Evolutionary conservation across 2,329 filamentous ascomycete genomes (phyloP), one percentile per base, ranked within the genome.

Genomic region (Paecilomyces niveus): DNA sequence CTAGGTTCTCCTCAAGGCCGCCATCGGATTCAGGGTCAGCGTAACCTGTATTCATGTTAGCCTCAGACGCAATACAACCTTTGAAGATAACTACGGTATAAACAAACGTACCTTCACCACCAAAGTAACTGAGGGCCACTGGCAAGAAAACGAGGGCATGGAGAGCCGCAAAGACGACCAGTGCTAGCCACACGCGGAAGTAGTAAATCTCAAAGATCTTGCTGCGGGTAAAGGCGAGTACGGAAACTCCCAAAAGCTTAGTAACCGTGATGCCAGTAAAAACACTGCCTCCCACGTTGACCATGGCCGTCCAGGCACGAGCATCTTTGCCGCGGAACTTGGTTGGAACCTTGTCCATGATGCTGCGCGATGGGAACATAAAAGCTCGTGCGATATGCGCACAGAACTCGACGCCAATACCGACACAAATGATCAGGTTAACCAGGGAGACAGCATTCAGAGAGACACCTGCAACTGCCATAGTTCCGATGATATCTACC

Each of bases 121-220:
- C 94, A 55, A 89, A 82, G 54, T 97, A 80, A 69, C 90, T 95
- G 64, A 99, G 80, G 1, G 89, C 88, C 0, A 97, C 94, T 0
- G 94, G 94, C 66, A 99, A 78, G 73, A 97, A 96, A 7, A 99
- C 83, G 54, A 99, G 80, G 0, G 94, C 91, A 73, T 99, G 94
- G 9, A 87, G 82, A 7, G 90, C 90, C 2, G 92, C 95, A 73
- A 96, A 93, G 9, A 95, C 73, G 10, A 99, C 92, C 57, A 99
- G 83, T 6, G 92, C 89, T 18, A 97, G 79, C 94, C 94, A 99
- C 51, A 99, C 89, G 51, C 94, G 85, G 82, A 99, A 99, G 76
- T 99, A 99, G 77, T 99, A 99, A 59, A 99, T 91, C 78, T 99
- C 95, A 68, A 99, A 99, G 70, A 99, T 99, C 84, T 97, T 99